Evolutionary conservation across 129 eudicot genomes (phyloP).

Genomic region (Escallonia rubra): DNA sequence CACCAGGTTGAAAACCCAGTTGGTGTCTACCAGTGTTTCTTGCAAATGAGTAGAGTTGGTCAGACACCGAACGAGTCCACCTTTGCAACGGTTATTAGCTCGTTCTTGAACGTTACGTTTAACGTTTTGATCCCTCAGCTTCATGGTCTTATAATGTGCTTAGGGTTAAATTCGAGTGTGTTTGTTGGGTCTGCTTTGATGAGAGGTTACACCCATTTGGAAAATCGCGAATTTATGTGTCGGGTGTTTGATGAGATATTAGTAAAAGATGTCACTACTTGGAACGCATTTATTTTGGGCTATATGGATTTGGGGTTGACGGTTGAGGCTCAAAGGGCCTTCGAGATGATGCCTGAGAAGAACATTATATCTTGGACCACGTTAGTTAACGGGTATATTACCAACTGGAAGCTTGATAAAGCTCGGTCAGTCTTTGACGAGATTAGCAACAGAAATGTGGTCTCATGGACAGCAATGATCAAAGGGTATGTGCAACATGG

Average conservation of each 20-base stretch:
- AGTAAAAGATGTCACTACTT: slow-evolving; percentile 45
- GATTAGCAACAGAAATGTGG: slow-evolving; percentile 60
- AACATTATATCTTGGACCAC: slow-evolving; percentile 69
- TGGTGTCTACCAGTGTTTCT: slow-evolving; percentile 23
- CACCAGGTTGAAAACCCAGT: slow-evolving; percentile 27
- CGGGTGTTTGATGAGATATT: slow-evolving; percentile 59
- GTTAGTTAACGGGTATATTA: slow-evolving; percentile 63
- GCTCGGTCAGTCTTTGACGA: slow-evolving; percentile 40
- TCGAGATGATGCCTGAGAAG: slow-evolving; percentile 55
- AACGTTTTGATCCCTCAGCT: slow-evolving; percentile 55
- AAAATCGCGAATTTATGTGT: slow-evolving; percentile 22
- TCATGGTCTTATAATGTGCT: slow-evolving; percentile 38
- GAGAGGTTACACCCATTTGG: slow-evolving; percentile 57
- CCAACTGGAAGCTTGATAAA: slow-evolving; percentile 43
- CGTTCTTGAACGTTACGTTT: slow-evolving; percentile 28
- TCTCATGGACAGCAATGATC: slow-evolving; percentile 83
- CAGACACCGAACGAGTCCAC: slow-evolving; percentile 50
- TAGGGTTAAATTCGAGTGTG: slow-evolving; percentile 45
- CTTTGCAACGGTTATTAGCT: slow-evolving; percentile 44
- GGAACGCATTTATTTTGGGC: slow-evolving; percentile 77
- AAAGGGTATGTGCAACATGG: slow-evolving; percentile 55
- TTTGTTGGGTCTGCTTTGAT: slow-evolving; percentile 76
- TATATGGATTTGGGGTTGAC: slow-evolving; percentile 63
- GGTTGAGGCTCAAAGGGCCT: slow-evolving; percentile 46
- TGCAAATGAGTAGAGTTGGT: slow-evolving; percentile 39